Evolutionary conservation across 208 protist species (phyloP).

Genomic region (Herpetomonas tarakana): DNA sequence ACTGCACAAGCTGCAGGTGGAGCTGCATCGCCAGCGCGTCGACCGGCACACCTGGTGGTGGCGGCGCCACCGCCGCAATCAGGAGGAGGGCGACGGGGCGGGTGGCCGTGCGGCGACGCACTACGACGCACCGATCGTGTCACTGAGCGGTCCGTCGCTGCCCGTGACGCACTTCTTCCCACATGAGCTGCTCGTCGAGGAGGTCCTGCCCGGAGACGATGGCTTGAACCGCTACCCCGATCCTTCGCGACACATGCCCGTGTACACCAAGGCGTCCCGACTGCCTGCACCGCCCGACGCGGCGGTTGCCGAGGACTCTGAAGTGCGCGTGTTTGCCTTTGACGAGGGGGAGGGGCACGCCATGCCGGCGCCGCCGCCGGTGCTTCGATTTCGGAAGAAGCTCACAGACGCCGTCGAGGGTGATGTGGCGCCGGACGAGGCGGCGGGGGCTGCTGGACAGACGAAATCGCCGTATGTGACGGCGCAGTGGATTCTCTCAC

Average conservation of each 20-base stretch:
- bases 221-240: conserved; percentile 7
- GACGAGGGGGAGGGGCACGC: neutral
- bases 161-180: conserved; percentile 16
- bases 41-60: conserved; percentile 12
- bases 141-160: conserved; percentile 17
- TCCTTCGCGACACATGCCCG: conserved; percentile 4
- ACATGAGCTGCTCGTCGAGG: conserved; percentile 31
- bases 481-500: neutral
- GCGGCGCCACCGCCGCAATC: too few species aligned
- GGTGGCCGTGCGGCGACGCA: neutral
- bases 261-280: conserved; percentile 5
- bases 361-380: neutral
- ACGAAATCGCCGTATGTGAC: neutral
- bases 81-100: neutral
- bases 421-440: neutral
- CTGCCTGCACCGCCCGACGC: neutral
- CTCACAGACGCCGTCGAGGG: too few species aligned
- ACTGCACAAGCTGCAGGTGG: neutral
- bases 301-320: neutral
- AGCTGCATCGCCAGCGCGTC: conserved; percentile 26
- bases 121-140: neutral
- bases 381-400: neutral
- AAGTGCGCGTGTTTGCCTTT: neutral
- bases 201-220: conserved; percentile 14
- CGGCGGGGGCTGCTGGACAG: too few species aligned